Evolutionary conservation across 2,329 filamentous ascomycete genomes (phyloP).

Genomic region (Monilinia polystroma): DNA sequence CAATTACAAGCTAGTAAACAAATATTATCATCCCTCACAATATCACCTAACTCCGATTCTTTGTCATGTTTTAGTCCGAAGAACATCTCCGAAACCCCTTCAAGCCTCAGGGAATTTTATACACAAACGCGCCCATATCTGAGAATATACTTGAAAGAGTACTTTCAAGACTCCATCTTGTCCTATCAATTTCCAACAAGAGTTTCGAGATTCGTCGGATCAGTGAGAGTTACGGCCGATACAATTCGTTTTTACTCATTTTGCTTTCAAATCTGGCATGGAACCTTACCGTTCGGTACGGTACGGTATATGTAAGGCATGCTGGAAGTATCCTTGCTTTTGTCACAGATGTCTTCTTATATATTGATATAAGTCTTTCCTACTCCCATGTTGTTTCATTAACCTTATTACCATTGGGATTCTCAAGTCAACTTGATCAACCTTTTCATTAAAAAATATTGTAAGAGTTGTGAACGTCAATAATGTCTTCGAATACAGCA

Average conservation of each 20-base stretch:
- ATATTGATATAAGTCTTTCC: constrained; percentile 14
- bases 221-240: constrained; percentile 7
- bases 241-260: neutral
- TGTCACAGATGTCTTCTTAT: neutral
- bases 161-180: neutral
- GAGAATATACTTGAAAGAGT: neutral
- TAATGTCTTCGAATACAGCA: constrained; percentile 6
- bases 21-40: neutral
- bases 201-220: neutral
- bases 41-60: constrained; percentile 18
- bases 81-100: constrained; percentile 22
- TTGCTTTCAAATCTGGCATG: constrained; percentile 17
- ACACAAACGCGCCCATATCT: neutral
- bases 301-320: constrained; percentile 5
- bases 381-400: neutral
- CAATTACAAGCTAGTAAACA: neutral
- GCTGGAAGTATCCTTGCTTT: constrained; percentile 1
- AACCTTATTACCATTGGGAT: neutral
- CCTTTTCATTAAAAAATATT: neutral
- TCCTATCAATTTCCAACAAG: constrained; percentile 11
- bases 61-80: constrained; percentile 20
- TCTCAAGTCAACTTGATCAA: neutral
- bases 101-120: neutral
- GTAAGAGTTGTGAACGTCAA: neutral
- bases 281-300: constrained; percentile 7